Base-by-base conservation (phyloP, 2,329 filamentous ascomycete species). In the Aureobasidium lini region DNA sequence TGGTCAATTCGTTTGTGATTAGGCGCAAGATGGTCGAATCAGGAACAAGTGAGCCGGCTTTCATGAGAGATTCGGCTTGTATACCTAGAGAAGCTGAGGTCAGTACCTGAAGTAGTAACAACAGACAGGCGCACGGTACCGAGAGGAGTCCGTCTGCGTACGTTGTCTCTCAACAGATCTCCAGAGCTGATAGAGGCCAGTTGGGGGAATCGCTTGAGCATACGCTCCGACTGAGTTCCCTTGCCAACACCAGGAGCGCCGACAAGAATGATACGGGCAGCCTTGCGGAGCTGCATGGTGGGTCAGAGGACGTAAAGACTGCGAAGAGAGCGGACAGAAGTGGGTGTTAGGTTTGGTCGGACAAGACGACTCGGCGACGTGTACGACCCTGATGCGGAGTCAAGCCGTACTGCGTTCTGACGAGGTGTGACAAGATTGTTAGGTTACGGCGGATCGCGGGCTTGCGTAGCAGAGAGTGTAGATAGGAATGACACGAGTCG, bases 201-300 rank as follows among this genome's bases (percentile, higher is more conserved):
- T 70, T 96, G 89, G 3, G 92, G 90, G 71, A 94, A 99, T 65
- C 89, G 85, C 66, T 86, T 79, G 66, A 97, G 85, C 63, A 99
- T 80, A 62, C 94, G 85, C 73, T 95, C 89, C 54, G 90, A 90
- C 77, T 99, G 94, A 3, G 94, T 99, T 63, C 93, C 94, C 75
- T 99, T 99, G 63, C 94, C 94, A 60, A 96, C 94, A 61, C 92
- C 92, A n/a, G 94, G 94, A 56, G 93, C 92, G 67, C 94, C 94
- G 67, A 99, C 84, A 66, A 99, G 84, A 70, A 99, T 97, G 64
- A 97, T 87, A 63, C 94, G 88, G 58, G 94, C 94, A 60, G 94
- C 93, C 76, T 65, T 67, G 6, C 69, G 67, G 69, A 95, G 83
- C 76, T 84, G 74, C 66, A 72, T 76, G 31, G 60, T 65, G 16